phyloP scores from a whole-genome alignment of 768 basidiomycete genomes.

The Coprinopsis cinerea region DNA sequence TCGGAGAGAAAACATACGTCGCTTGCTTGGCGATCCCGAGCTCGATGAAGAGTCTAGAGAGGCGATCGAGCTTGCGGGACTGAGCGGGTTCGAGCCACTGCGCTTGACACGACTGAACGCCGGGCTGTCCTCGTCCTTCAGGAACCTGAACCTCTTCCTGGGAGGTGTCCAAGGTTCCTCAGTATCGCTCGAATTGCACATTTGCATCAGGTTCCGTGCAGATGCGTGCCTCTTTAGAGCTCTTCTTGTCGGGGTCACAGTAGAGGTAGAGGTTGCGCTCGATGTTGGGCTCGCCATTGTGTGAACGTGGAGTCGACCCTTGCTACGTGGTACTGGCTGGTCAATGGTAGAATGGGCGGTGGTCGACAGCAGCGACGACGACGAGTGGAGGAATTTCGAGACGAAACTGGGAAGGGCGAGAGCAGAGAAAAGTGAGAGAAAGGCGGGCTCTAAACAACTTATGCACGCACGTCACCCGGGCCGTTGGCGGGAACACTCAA shows the following conservation, averaged over 20 bases:
- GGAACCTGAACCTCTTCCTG: constrained; percentile 20
- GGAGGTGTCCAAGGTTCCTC: constrained; percentile 22
- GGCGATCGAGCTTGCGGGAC: background rate
- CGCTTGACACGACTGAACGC: constrained; percentile 5
- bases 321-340: no score
- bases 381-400: no score
- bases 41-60: constrained; percentile 3
- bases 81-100: background rate
- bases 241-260: no score
- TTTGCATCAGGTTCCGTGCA: background rate
- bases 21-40: constrained; percentile 20
- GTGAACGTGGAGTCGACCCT: background rate
- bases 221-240: background rate
- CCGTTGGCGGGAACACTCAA: no score
- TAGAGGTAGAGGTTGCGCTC: background rate
- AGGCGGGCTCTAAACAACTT: no score
- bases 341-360: no score
- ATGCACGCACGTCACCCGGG: no score
- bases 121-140: constrained; percentile 17
- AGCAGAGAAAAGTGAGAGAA: no score
- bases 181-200: constrained; percentile 26
- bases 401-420: no score
- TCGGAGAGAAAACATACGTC: constrained; percentile 15
- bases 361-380: no score
- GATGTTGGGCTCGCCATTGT: background rate